Percentiles rank a stretch among this genome's conserved stretches.
Conservation (phyloP, 805 yeast species). For the Ogataea haglerorum region DNA sequence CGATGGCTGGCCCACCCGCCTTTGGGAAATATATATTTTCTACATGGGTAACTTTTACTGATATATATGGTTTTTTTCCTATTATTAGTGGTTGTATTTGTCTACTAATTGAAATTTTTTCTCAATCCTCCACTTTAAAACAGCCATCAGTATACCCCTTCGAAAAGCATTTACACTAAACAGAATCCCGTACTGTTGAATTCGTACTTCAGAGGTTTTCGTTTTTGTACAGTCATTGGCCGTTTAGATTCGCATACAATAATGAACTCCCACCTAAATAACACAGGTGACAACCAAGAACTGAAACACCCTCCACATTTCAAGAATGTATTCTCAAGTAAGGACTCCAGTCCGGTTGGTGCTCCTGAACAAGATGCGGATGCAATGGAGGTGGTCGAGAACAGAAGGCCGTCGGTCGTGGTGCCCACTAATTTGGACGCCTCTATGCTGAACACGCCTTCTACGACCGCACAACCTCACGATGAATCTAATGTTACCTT, state of each 20-base stretch:
- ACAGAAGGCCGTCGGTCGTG: conserved; percentile 29
- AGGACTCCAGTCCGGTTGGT: conserved; percentile 13
- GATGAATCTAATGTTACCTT: conserved; percentile 14
- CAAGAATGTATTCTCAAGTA: conserved; percentile 34
- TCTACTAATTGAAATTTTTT: conserved; percentile 9
- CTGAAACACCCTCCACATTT: conserved; percentile 27
- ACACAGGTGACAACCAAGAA: conserved; percentile 38
- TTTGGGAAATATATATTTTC: not conserved
- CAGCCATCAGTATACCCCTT: not conserved
- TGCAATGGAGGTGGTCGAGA: conserved; percentile 26
- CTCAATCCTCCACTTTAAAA: conserved; percentile 7
- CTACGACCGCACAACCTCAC: conserved; percentile 10
- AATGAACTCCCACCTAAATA: conserved; percentile 39
- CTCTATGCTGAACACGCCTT: conserved; percentile 16
- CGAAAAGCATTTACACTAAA: not conserved
- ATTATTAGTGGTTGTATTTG: conserved; percentile 6
- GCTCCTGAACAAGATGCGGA: conserved; percentile 12
- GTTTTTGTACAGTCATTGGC: not conserved
- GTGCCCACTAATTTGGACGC: conserved; percentile 24
- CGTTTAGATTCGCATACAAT: conserved; percentile 6
- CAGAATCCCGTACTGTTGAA: not conserved
- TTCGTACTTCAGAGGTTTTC: not conserved
- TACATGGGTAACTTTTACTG: conserved; percentile 7
- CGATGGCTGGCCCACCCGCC: conserved; percentile 5
- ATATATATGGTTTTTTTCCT: not conserved